phyloP scores from a whole-genome alignment of 352 stramenopile species.

The Phytopythium vexans region DNA sequence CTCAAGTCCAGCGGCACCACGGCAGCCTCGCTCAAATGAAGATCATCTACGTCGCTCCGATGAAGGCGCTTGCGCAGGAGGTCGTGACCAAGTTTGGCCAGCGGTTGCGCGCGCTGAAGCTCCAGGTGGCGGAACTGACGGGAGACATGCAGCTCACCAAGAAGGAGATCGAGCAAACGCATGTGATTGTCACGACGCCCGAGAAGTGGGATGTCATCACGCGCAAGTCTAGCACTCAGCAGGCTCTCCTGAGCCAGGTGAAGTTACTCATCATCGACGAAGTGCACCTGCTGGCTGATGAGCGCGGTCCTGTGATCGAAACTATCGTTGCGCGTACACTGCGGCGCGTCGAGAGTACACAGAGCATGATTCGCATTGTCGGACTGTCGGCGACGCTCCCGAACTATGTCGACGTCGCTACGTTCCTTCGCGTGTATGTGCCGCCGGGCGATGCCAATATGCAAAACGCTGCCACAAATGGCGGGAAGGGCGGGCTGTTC shows the following conservation, averaged over 20 bases:
- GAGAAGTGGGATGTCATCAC: slow-evolving; percentile 99
- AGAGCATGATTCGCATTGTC: slow-evolving; percentile 97
- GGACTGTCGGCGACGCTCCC: slow-evolving; percentile 98
- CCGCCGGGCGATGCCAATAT: slow-evolving; percentile 36
- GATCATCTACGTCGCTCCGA: slow-evolving; percentile 96
- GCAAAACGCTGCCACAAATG: slow-evolving; percentile 75
- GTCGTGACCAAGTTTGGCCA: slow-evolving; percentile 98
- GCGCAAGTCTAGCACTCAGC: slow-evolving; percentile 93
- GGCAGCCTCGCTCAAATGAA: slow-evolving; percentile 77
- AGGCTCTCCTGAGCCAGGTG: slow-evolving; percentile 86
- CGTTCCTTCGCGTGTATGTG: slow-evolving; percentile 95
- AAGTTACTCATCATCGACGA: slow-evolving; percentile 99
- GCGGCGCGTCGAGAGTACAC: slow-evolving; percentile 96
- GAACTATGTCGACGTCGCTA: slow-evolving; percentile 98
- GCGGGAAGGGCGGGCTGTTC: slow-evolving; percentile 91
- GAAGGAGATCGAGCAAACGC: slow-evolving; percentile 93
- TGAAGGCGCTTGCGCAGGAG: slow-evolving; percentile 99
- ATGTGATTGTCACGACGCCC: slow-evolving; percentile 98
- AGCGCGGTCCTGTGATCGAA: slow-evolving; percentile 98
- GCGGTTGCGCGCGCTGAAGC: slow-evolving; percentile 59
- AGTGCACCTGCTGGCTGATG: slow-evolving; percentile 98
- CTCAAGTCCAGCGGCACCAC: slow-evolving; percentile 48
- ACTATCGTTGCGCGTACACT: slow-evolving; percentile 98
- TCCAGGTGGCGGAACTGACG: slow-evolving; percentile 92
- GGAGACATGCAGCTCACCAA: slow-evolving; percentile 98